These are phyloP conservation scores for Inonotus hispidus DNA, from an alignment of 1,284 basidiomycete genomes.

Conservation along the genomic window DNA sequence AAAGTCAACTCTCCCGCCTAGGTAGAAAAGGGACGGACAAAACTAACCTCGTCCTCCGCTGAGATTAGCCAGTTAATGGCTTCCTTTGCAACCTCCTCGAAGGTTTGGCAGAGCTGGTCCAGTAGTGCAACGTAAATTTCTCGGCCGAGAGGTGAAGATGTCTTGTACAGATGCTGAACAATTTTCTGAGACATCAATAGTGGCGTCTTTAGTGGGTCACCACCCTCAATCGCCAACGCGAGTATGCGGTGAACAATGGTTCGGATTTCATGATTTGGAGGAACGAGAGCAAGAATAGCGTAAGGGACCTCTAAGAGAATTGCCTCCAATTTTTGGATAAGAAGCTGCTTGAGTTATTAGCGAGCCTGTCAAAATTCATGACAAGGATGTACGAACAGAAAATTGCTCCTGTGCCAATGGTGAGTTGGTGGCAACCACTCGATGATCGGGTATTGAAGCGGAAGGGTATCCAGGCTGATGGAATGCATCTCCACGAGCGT, in stretches of 20 bases:
- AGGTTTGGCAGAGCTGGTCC: constrained; percentile 84
- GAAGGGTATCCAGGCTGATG: constrained; percentile 40
- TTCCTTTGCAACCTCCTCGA: constrained; percentile 92
- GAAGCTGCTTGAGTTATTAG: constrained; percentile 34
- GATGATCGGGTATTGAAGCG: constrained; percentile 35
- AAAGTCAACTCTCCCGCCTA: constrained; percentile 17
- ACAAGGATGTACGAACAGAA: constrained; percentile 38
- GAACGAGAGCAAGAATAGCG: constrained; percentile 61
- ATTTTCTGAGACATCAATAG: constrained; percentile 93
- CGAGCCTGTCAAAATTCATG: background rate
- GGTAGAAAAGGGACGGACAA: background rate
- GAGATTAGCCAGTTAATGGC: constrained; percentile 96
- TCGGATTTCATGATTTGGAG: constrained; percentile 83
- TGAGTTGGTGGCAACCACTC: constrained; percentile 34
- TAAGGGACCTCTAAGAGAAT: constrained; percentile 65
- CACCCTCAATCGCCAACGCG: constrained; percentile 70
- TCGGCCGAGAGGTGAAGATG: constrained; percentile 73
- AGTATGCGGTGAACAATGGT: constrained; percentile 80
- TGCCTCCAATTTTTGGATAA: constrained; percentile 79
- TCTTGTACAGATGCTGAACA: constrained; percentile 86
- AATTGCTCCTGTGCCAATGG: constrained; percentile 68
- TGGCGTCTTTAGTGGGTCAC: constrained; percentile 81
- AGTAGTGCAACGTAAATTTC: constrained; percentile 89
- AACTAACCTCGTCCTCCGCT: constrained; percentile 87
- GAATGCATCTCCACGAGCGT: constrained; percentile 40